phyloP scores from a whole-genome alignment of 2,329 filamentous ascomycete genomes.

The Tolypocladium ophioglossoides region DNA sequence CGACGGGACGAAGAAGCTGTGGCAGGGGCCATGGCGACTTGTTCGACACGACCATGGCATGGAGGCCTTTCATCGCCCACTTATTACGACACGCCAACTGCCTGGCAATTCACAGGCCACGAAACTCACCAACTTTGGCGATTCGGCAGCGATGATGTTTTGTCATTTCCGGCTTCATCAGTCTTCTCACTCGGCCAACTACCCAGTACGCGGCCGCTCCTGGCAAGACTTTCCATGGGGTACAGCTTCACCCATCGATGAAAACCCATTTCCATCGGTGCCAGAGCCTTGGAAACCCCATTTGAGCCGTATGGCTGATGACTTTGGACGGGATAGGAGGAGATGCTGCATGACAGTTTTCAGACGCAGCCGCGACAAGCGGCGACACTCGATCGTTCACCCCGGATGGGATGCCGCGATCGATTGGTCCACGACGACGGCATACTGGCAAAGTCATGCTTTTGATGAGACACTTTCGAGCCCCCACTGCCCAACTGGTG shows the following conservation, averaged over 20 bases:
- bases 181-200: not conserved
- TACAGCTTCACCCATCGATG: not conserved
- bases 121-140: not conserved
- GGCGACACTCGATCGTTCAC: not conserved
- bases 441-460: not conserved
- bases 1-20: not conserved
- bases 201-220: not conserved
- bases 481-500: not conserved
- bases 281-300: not conserved
- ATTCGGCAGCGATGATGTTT: not conserved
- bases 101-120: not conserved
- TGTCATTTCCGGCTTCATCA: not conserved
- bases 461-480: not conserved
- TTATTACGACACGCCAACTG: not conserved
- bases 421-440: conserved; percentile 2
- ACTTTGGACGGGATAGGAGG: not conserved
- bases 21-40: not conserved
- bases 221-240: not conserved
- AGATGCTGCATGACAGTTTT: not conserved
- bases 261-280: not conserved
- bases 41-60: not conserved
- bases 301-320: not conserved
- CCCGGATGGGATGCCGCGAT: not conserved
- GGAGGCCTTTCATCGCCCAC: not conserved
- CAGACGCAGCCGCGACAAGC: not conserved